phyloP scores from a whole-genome alignment of 2,329 filamentous ascomycete species.

The Aureobasidium subglaciale region DNA sequence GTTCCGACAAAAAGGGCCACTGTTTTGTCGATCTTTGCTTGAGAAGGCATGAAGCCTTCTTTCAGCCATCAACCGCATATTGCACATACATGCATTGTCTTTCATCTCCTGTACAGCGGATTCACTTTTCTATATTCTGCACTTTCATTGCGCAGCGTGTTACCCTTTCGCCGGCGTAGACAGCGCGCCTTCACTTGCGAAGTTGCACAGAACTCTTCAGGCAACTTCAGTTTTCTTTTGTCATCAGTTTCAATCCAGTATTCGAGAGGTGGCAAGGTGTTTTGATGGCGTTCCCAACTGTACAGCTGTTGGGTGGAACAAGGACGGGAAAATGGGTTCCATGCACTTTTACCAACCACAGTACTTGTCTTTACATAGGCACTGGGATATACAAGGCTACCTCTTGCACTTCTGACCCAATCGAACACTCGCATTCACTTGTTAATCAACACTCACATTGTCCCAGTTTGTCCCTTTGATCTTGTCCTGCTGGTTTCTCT shows the following conservation, averaged over 20 bases:
- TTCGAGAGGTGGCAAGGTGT: background rate
- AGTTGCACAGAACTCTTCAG: background rate
- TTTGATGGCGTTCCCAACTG: slow-evolving; percentile 2
- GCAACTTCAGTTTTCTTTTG: slow-evolving; percentile 6
- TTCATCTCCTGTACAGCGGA: slow-evolving; percentile 2
- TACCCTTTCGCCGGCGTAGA: background rate
- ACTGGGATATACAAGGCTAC: background rate
- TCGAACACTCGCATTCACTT: too few species aligned
- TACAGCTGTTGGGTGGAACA: slow-evolving; percentile 2
- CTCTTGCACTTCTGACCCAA: background rate
- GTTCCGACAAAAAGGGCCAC: slow-evolving; percentile 2
- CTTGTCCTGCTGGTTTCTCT: background rate
- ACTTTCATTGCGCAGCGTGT: background rate
- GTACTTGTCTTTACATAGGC: slow-evolving; percentile 2
- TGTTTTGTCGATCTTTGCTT: slow-evolving; percentile 11
- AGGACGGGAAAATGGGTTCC: background rate
- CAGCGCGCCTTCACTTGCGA: slow-evolving; percentile 1
- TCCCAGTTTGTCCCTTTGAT: background rate
- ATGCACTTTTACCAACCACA: background rate
- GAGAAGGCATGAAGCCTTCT: background rate
- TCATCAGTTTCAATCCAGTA: background rate
- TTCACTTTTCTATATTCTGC: background rate
- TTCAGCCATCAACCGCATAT: slow-evolving; percentile 6
- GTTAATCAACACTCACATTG: too few species aligned
- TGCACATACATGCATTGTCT: slow-evolving; percentile 6